Percentiles rank a stretch among this genome's conserved stretches.
phyloP scores from a whole-genome alignment of 2,329 filamentous ascomycete genomes.

The Claviceps pazoutovae region DNA sequence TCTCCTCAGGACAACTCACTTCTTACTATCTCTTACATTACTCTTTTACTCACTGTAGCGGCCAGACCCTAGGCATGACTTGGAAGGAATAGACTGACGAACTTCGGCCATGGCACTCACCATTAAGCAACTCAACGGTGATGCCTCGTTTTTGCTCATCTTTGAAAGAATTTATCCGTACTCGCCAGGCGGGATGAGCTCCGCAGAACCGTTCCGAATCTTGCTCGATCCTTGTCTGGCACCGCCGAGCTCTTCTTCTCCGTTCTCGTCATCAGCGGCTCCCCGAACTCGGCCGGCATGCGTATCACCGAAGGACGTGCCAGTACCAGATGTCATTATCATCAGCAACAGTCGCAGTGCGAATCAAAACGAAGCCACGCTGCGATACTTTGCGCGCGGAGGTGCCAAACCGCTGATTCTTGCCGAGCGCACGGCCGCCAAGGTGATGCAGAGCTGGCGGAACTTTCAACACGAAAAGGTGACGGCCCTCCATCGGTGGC shows the following conservation, averaged over 20 bases:
- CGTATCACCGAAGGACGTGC: constrained; percentile 31
- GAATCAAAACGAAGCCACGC: constrained; percentile 56
- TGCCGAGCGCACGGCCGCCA: constrained; percentile 50
- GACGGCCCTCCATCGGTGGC: constrained; percentile 31
- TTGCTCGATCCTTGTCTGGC: constrained; percentile 60
- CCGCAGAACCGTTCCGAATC: constrained; percentile 43
- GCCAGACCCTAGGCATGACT: background rate
- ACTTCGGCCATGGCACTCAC: constrained; percentile 42
- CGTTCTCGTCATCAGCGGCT: constrained; percentile 48
- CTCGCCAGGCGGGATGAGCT: background rate
- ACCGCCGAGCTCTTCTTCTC: constrained; percentile 36
- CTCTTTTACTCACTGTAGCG: background rate
- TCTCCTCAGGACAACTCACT: background rate
- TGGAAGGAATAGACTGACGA: background rate
- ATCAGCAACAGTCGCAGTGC: constrained; percentile 39
- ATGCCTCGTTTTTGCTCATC: constrained; percentile 50
- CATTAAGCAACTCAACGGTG: constrained; percentile 48
- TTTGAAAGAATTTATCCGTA: constrained; percentile 37
- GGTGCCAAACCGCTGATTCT: constrained; percentile 47
- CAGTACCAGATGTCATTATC: constrained; percentile 31
- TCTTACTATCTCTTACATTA: background rate
- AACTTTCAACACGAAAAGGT: constrained; percentile 45
- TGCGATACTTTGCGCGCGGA: constrained; percentile 45
- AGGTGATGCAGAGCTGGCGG: constrained; percentile 52
- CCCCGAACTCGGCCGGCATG: constrained; percentile 40